A percentile compares a stretch with the other conserved stretches of the same genome.
Conservation (phyloP, 495 filamentous ascomycete genomes). For the Hypomontagnella submonticulosa region DNA sequence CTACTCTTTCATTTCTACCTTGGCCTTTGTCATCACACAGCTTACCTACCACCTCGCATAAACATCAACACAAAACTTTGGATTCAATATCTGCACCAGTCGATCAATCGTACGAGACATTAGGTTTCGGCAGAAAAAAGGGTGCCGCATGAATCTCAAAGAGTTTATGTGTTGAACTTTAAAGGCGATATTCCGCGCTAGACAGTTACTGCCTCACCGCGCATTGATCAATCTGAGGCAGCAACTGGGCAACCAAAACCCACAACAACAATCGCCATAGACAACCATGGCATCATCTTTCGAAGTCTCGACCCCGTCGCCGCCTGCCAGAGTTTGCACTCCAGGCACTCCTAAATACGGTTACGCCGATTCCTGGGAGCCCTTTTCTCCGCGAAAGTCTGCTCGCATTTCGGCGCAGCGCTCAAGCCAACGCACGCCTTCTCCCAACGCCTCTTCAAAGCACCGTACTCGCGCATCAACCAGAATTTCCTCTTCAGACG, state of each 20-base stretch:
- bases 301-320: constrained; percentile 68
- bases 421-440: constrained; percentile 54
- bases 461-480: constrained; percentile 45
- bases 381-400: constrained; percentile 72
- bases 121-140: background rate
- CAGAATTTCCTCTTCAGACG: constrained; percentile 45
- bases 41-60: background rate
- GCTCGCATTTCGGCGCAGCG: constrained; percentile 59
- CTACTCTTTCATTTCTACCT: constrained; percentile 1
- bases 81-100: background rate
- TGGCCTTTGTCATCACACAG: background rate
- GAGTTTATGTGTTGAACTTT: background rate
- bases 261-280: background rate
- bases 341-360: constrained; percentile 81
- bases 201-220: too few species aligned
- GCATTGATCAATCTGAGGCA: too few species aligned
- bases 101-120: background rate
- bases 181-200: background rate
- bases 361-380: constrained; percentile 74
- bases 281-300: constrained; percentile 47
- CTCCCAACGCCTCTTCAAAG: constrained; percentile 56
- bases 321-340: constrained; percentile 67
- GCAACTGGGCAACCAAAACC: background rate
- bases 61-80: background rate
- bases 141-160: background rate